Evolutionary conservation across 768 basidiomycete species (phyloP).

Genomic region (Paxillus rubicundulus): DNA sequence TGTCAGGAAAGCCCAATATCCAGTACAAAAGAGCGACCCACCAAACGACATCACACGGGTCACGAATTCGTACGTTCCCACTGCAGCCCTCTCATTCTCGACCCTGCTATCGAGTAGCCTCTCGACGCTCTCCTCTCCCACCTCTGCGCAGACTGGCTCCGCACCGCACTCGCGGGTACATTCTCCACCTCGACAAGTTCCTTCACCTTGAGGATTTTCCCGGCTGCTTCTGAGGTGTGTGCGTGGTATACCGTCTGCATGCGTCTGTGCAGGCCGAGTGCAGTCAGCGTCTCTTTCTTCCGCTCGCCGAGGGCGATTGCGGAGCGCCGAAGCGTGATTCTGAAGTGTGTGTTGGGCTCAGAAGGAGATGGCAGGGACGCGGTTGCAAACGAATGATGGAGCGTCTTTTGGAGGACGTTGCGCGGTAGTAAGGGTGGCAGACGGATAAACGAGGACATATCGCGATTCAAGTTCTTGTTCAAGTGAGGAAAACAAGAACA

Average conservation of each 20-base stretch:
- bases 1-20: background rate
- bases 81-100: constrained; percentile 27
- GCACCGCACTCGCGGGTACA: constrained; percentile 64
- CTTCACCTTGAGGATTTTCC: constrained; percentile 85
- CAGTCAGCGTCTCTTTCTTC: constrained; percentile 70
- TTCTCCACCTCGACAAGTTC: constrained; percentile 89
- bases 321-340: constrained; percentile 86
- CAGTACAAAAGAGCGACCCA: background rate
- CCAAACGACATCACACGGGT: background rate
- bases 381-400: constrained; percentile 12
- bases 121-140: constrained; percentile 61
- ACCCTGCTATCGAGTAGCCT: constrained; percentile 59
- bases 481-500: no score
- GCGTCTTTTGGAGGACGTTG: background rate
- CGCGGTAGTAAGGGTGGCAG: constrained; percentile 9
- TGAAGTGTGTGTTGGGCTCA: constrained; percentile 67
- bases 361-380: background rate
- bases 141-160: constrained; percentile 68
- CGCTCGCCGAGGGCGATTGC: constrained; percentile 76
- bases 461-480: no score
- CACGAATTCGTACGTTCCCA: background rate
- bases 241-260: constrained; percentile 83
- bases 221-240: constrained; percentile 71
- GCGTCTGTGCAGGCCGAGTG: constrained; percentile 80
- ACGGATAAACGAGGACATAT: constrained; percentile 14